Percentiles rank a stretch among this genome's conserved stretches.
These are phyloP conservation scores for Linanthus parryae DNA, from an alignment of 148 eudicot genomes.

Conservation along the genomic window DNA sequence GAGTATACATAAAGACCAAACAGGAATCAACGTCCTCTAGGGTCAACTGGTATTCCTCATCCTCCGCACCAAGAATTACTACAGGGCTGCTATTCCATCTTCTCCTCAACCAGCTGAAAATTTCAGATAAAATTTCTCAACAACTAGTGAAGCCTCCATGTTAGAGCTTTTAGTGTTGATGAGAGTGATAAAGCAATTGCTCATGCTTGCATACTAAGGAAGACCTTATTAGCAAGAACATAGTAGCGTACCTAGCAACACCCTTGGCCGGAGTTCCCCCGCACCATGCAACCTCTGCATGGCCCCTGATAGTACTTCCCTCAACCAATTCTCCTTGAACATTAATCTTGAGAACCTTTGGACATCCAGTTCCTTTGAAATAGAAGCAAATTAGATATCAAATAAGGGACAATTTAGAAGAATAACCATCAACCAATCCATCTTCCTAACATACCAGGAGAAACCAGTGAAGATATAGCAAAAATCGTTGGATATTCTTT, in stretches of 20 bases:
- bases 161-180: too few relatives aligned
- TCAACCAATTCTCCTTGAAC: slow-evolving; percentile 81
- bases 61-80: slow-evolving; percentile 89
- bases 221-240: background rate
- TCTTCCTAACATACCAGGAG: slow-evolving; percentile 53
- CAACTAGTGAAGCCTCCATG: too few relatives aligned
- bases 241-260: slow-evolving; percentile 62
- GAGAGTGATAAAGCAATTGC: too few relatives aligned
- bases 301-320: slow-evolving; percentile 73
- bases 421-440: slow-evolving; percentile 4
- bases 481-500: slow-evolving; percentile 65
- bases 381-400: slow-evolving; percentile 13
- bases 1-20: slow-evolving; percentile 94
- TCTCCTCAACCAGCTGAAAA: slow-evolving; percentile 88
- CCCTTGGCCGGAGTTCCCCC: slow-evolving; percentile 97
- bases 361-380: slow-evolving; percentile 77
- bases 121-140: slow-evolving; percentile 11
- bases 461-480: slow-evolving; percentile 80
- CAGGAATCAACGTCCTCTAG: slow-evolving; percentile 90
- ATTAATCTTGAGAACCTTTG: slow-evolving; percentile 89
- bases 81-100: slow-evolving; percentile 96
- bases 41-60: slow-evolving; percentile 71
- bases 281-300: slow-evolving; percentile 94
- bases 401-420: background rate
- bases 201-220: too few relatives aligned